Base-by-base conservation (phyloP, 2,329 filamentous ascomycete genomes). In the Xylaria sp. region DNA sequence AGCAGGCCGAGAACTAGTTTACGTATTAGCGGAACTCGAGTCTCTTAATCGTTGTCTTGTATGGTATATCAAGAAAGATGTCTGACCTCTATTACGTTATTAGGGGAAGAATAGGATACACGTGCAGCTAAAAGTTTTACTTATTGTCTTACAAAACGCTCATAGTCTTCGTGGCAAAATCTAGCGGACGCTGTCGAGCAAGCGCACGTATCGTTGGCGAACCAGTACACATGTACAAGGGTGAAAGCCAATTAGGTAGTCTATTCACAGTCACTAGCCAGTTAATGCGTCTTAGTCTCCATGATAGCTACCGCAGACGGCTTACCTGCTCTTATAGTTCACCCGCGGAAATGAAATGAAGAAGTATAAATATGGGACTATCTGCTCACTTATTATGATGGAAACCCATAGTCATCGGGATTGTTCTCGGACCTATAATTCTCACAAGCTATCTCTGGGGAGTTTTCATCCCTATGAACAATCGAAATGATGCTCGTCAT, bases 401-500 rank as follows among this genome's bases (percentile, higher is more conserved):
- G 18, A 58, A 39, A 15, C 25, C 23, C 23, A 55, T 2, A 45
- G 10, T 18, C 57, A 52, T 20, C 25, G 9, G 12, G 3, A 55
- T 12, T 43, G 3, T 30, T 50, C 23, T 41, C 5, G 2, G 28
- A 34, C 55, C 12, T 34, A 4, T n/a, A 57, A 41, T 12, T 32
- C 2, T n/a, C 28, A 64, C 15, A 12, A 3, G 30, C 18, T 8
- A 6, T 20, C 18, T 41, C 20, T 23, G 9, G 39, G 13, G 12
- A 13, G 0, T 39, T 50, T 57, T 10, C 8, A 34, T 13, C n/a
- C 7, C 20, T 25, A 34, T 12, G 48, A 46, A 13, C 15, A 39
- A 20, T 2, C 34, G 32, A 67, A 34, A 70, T 67, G 66, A 52
- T 57, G 57, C 52, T 64, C 18, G 50, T 50, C 18, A 4, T 1